Percentiles rank a stretch among this genome's conserved stretches.
Evolutionary conservation across 441 rosid genomes (phyloP).

Genomic region (Croton setiger): DNA sequence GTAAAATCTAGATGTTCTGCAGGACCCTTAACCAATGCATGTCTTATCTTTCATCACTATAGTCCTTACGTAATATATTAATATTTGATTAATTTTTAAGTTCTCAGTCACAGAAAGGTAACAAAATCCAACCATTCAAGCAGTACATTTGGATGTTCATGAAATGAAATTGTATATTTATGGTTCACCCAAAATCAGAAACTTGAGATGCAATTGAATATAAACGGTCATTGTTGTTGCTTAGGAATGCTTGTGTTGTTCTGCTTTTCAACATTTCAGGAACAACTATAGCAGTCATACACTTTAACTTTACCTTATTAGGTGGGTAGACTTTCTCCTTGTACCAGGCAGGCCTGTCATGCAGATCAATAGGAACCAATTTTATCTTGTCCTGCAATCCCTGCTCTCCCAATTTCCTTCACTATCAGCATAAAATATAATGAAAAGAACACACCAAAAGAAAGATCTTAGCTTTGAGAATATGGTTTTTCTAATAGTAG

Average conservation of each 20-base stretch:
- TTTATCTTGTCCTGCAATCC: slow-evolving; percentile 69
- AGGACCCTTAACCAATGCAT: not conserved
- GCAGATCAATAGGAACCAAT: slow-evolving; percentile 70
- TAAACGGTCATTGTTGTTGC: not conserved
- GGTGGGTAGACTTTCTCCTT: slow-evolving; percentile 68
- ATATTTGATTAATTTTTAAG: not conserved
- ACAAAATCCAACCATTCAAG: not conserved
- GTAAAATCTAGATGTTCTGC: not conserved
- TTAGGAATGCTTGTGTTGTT: not conserved
- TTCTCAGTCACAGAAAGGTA: not conserved
- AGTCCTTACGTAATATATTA: not conserved
- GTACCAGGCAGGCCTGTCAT: slow-evolving; percentile 82
- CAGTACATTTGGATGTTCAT: not conserved
- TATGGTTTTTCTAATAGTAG: not conserved
- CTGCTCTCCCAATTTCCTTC: slow-evolving; percentile 31
- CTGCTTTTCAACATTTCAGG: not conserved
- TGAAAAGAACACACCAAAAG: not conserved
- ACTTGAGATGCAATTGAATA: not conserved
- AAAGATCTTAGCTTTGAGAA: not conserved
- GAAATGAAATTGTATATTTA: not conserved
- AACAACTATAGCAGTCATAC: not conserved
- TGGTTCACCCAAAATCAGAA: not conserved
- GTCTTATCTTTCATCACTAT: too few species aligned
- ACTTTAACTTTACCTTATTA: slow-evolving; percentile 54
- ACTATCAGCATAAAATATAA: not conserved